These are phyloP conservation scores for Rhexocercosporidium sp. DNA, from an alignment of 2,329 filamentous ascomycete species.

Conservation along the genomic window DNA sequence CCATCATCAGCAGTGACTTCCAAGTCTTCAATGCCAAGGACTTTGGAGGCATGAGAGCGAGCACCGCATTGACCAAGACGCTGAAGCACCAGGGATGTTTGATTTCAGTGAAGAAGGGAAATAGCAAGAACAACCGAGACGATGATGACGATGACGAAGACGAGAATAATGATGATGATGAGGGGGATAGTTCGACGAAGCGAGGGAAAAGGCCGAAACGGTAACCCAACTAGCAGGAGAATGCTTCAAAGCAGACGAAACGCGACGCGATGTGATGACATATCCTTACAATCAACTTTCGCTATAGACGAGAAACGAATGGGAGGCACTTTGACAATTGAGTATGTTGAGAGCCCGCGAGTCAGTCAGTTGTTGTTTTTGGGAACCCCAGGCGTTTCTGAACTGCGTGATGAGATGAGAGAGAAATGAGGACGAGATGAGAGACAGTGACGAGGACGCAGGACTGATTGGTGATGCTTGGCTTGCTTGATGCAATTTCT, in stretches of 20 bases:
- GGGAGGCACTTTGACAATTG: not conserved
- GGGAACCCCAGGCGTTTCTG: not conserved
- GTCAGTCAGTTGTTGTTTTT: not conserved
- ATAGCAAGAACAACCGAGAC: constrained; percentile 58
- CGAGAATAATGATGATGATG: constrained; percentile 13
- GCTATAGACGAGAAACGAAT: constrained; percentile 3
- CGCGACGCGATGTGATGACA: not conserved
- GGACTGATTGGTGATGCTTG: constrained; percentile 11
- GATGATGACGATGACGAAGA: constrained; percentile 26
- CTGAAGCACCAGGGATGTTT: constrained; percentile 81
- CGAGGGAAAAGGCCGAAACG: constrained; percentile 29
- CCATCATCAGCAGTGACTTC: constrained; percentile 71
- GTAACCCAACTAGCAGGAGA: not conserved
- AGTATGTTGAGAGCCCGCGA: not conserved
- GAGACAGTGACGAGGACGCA: not conserved
- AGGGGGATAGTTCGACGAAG: constrained; percentile 6
- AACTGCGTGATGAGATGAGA: not conserved
- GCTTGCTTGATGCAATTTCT: not conserved
- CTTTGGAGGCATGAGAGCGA: constrained; percentile 83
- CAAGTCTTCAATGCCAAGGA: constrained; percentile 84
- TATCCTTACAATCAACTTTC: not conserved
- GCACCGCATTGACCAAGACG: constrained; percentile 73
- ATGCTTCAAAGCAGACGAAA: constrained; percentile 3
- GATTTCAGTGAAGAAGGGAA: constrained; percentile 87
- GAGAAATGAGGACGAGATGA: not conserved